Conservation (phyloP, 345 rosid genomes). For the Theobroma cacao region DNA sequence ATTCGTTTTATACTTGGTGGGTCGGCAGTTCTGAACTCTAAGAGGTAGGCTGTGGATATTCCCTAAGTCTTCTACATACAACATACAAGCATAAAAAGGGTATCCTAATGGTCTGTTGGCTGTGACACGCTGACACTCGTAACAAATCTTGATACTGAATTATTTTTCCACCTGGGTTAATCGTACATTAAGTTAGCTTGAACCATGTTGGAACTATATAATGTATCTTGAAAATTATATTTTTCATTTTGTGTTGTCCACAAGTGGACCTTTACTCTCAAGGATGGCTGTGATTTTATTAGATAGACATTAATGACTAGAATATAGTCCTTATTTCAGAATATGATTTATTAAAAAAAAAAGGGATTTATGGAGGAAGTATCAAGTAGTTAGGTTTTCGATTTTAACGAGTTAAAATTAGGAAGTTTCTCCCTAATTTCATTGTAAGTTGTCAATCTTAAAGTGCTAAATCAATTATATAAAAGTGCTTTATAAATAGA, state of each 20-base stretch:
- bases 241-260: no score
- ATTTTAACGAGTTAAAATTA: background rate
- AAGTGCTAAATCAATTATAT: background rate
- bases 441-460: background rate
- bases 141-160: no score
- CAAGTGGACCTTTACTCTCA: no score
- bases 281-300: no score
- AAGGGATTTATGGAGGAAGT: background rate
- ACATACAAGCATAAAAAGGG: background rate
- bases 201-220: no score
- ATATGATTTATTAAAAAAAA: background rate
- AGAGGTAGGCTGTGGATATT: constrained; percentile 48
- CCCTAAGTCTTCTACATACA: background rate
- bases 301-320: no score
- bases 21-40: constrained; percentile 72
- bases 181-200: no score
- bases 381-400: background rate
- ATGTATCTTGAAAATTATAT: no score
- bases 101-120: background rate
- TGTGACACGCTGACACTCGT: no score
- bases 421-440: background rate
- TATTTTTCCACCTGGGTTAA: no score
- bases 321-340: background rate
- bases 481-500: background rate
- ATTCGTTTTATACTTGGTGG: constrained; percentile 91